Base-by-base conservation (phyloP, 208 protist genomes). In the Acanthamoeba polyphaga region DNA sequence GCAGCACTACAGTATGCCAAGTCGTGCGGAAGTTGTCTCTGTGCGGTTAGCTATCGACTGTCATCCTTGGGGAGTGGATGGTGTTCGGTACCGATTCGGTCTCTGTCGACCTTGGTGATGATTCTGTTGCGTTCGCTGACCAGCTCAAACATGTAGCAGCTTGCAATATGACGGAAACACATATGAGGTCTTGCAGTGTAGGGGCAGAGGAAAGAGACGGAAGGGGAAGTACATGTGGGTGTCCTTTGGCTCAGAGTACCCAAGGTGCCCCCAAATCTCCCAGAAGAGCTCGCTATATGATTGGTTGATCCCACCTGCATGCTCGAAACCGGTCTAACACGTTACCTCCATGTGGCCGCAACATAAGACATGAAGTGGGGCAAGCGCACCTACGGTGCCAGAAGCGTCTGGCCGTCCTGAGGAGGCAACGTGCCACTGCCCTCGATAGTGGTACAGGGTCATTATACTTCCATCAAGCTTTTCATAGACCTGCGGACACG, bases 111-210 rank as follows among this genome's bases (percentile, higher is more conserved):
- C 72, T 80, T 80, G 32, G 72, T 80, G 17, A 80, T 80, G 46
- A 88, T 88, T 32, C 80, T 27, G 49, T 88, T 88, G 24, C 80
- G 46, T 46, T 88, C 80, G 80, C 80, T 88, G 27, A 88, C 53
- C 80, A 88, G 49, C 80, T 88, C 80, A 27, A 88, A 88, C 46
- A 88, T 88, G 34, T 88, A 88, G 27, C 80, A 88, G 10, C 80
- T 88, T 1, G 46, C 13, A 55, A 64, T 3, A 17, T 10, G 27
- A 62, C 24, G 80, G 64, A 12, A 88, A 88, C 43, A 3, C 2
- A 49, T 3, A 10, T 49, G 43, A 49, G 43, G 5, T 49, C 43
- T 49, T 49, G 43, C 43, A 38, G 9, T 15, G 22, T 1, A 10
- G 24, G 4, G 68, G 34, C 15, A 24, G 13, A 29, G 68, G 4